A percentile compares a stretch with the other conserved stretches of the same genome.
These are phyloP conservation scores for Neurospora sp. DNA, from an alignment of 495 filamentous ascomycete genomes.

Conservation along the genomic window DNA sequence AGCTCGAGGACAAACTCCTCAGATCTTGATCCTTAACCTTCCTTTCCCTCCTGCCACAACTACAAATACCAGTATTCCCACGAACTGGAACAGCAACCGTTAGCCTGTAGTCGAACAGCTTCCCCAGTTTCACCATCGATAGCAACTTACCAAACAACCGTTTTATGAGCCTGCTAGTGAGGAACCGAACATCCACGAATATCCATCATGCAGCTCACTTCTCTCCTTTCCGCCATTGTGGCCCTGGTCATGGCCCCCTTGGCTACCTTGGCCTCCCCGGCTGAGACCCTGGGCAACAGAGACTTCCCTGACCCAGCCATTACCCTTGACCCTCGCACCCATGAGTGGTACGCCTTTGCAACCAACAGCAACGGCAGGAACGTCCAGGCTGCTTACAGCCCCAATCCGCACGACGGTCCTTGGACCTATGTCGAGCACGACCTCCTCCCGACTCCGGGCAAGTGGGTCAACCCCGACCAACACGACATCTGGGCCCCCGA, in stretches of 20 bases:
- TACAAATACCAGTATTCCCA: neutral
- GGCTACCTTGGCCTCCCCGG: neutral
- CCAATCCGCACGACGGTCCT: constrained; percentile 2
- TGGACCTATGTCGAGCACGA: constrained; percentile 19
- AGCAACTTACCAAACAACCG: neutral
- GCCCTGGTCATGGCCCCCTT: neutral
- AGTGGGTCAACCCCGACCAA: constrained; percentile 17
- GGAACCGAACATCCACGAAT: neutral
- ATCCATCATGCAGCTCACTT: neutral
- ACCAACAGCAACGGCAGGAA: constrained; percentile 19
- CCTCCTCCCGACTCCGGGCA: constrained; percentile 15
- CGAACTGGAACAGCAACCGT: neutral
- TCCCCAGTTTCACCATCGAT: neutral
- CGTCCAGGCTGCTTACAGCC: constrained; percentile 19
- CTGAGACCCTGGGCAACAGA: constrained; percentile 2
- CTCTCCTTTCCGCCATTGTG: neutral
- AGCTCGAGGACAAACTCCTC: neutral
- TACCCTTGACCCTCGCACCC: constrained; percentile 13
- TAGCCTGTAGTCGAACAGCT: neutral
- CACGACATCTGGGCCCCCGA: constrained; percentile 39
- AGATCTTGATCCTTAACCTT: neutral
- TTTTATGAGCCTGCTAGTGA: neutral
- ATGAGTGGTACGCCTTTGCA: constrained; percentile 26
- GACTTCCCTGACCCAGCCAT: constrained; percentile 28
- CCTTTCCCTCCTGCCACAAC: neutral